Conservation (phyloP, 768 basidiomycete genomes). For the Phanerochaete sordida region DNA sequence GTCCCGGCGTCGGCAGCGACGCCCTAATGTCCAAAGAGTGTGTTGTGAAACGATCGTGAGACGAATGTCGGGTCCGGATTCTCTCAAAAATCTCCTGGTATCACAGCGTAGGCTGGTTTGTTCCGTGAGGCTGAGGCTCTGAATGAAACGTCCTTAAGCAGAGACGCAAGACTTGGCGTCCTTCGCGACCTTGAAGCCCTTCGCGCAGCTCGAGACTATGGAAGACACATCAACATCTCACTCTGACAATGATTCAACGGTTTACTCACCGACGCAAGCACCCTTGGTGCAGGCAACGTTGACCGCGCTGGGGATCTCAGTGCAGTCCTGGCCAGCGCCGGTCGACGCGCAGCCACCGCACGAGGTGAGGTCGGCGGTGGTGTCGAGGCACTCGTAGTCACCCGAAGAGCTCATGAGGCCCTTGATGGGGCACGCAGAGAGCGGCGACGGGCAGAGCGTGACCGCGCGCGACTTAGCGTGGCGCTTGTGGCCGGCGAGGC, state of each 20-base stretch:
- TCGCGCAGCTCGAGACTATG: slow-evolving; percentile 48
- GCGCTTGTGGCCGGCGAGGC: slow-evolving; percentile 24
- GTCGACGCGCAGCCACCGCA: slow-evolving; percentile 73
- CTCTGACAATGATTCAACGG: not conserved
- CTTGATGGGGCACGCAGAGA: slow-evolving; percentile 55
- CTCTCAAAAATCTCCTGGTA: not conserved
- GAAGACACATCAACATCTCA: not conserved
- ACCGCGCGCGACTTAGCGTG: slow-evolving; percentile 33
- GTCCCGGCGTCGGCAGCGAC: not conserved
- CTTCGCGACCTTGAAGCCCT: slow-evolving; percentile 39
- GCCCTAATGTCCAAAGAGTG: slow-evolving; percentile 13
- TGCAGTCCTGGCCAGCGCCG: slow-evolving; percentile 70
- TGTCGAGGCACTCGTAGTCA: slow-evolving; percentile 66
- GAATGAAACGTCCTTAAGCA: slow-evolving; percentile 23
- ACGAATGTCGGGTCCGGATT: slow-evolving; percentile 9
- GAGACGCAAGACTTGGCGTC: slow-evolving; percentile 43
- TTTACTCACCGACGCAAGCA: slow-evolving; percentile 47
- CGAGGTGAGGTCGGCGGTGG: slow-evolving; percentile 55
- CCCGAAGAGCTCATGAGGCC: slow-evolving; percentile 30
- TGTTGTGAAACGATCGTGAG: slow-evolving; percentile 14
- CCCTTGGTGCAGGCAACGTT: slow-evolving; percentile 67
- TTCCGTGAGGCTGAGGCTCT: not conserved
- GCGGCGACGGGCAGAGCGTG: slow-evolving; percentile 48
- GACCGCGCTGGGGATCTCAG: slow-evolving; percentile 58
- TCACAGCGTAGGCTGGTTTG: not conserved